Evolutionary conservation across 768 basidiomycete species (phyloP), one percentile per base, ranked within the genome.

Genomic region (Gautieria morchelliformis): DNA sequence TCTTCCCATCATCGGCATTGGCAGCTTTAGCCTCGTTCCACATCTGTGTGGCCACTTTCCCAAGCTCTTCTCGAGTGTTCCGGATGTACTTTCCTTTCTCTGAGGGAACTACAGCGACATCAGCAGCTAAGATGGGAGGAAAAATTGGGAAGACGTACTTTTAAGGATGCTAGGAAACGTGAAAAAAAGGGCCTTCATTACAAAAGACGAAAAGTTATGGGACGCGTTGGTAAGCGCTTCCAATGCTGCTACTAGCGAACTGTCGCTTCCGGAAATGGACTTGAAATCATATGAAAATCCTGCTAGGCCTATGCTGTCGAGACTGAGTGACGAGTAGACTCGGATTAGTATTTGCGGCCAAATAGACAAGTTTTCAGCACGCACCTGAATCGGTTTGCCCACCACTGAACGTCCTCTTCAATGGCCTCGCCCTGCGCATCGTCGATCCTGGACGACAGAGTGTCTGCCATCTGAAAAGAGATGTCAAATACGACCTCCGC

Each of bases 11-110:
- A 20, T 68, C 60, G 56, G 81, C 78, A 14, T 72, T 72, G 27
- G 68, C 69, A 15, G 67, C 58, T 63, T 79, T 78, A 4, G 80
- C 78, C 48, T 83, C 80, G 56, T 64, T 71, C 78, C 79, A 78
- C 75, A 83, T 78, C 55, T 66, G 70, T 80, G 83, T 56, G 32
- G 7, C 22, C 17, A 59, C 42, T 60, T 27, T 44, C 53, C 58
- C 51, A 24, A 58, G 58, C 51, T 17, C 50, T 69, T 5, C 81
- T 75, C 82, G 81, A 83, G 55, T 75, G 67, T 1, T 81, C 80
- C 40, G 80, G 64, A 63, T 84, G 81, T 47, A 83, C 77, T 44
- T 76, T 74, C 10, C 70, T 65, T 66, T 77, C 69, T 20, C 75
- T 65, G 32, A 63, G 60, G 22, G 69, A 65, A 37, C 70, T 69